Conservation (phyloP, 371 early-diverging fungal genomes). For the Blakeslea trispora region DNA sequence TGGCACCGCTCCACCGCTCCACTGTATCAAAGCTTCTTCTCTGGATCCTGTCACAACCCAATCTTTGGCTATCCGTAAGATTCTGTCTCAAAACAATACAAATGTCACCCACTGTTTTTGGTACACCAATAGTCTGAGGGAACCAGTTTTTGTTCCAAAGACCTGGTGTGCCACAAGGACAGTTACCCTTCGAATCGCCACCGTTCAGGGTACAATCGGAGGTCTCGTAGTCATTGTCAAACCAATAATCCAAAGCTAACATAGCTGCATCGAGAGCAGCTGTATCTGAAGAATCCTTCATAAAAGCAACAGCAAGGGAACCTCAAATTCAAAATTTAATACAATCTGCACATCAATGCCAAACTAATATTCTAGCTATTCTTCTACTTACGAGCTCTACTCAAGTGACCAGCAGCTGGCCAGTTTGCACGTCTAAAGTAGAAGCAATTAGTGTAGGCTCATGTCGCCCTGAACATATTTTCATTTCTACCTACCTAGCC, state of each 20-base stretch:
- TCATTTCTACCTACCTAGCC: constrained; percentile 11
- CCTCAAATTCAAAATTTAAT: constrained; percentile 9
- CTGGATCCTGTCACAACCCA: constrained; percentile 19
- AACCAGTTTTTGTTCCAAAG: constrained; percentile 40
- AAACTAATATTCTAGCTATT: too few relatives aligned
- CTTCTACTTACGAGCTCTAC: constrained; percentile 22
- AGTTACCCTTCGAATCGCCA: constrained; percentile 18
- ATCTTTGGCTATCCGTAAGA: constrained; percentile 10
- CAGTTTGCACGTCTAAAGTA: constrained; percentile 28
- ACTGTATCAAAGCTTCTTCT: constrained; percentile 16
- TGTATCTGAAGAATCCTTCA: constrained; percentile 1
- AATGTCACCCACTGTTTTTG: constrained; percentile 21
- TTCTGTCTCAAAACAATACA: constrained; percentile 22
- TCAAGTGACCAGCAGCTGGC: constrained; percentile 30
- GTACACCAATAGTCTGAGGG: constrained; percentile 28
- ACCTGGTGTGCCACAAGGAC: constrained; percentile 41
- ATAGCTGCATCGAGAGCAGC: constrained; percentile 9
- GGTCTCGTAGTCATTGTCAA: constrained; percentile 25
- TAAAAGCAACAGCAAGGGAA: constrained; percentile 8
- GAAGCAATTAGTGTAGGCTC: not conserved
- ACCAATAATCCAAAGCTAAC: constrained; percentile 31
- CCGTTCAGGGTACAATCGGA: constrained; percentile 24
- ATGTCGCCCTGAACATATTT: not conserved
- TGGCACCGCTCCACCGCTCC: constrained; percentile 24
- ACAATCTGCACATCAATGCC: too few relatives aligned